phyloP scores from a whole-genome alignment of 2,329 filamentous ascomycete genomes.

The Fusarium annulatum region DNA sequence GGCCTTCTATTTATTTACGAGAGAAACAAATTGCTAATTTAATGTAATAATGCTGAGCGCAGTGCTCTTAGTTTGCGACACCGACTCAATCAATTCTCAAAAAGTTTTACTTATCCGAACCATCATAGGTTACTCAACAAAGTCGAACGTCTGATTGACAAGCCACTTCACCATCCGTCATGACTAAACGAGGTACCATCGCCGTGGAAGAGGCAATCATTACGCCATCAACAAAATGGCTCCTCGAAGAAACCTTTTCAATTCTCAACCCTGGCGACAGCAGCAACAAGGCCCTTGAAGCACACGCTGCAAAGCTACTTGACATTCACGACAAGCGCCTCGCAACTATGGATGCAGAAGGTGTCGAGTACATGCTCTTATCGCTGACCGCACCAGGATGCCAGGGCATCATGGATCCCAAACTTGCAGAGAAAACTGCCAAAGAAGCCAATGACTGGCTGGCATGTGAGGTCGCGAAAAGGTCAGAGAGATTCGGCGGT shows the following conservation, averaged over 20 bases:
- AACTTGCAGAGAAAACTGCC: background rate
- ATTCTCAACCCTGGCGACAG: background rate
- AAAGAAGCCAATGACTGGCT: constrained; percentile 11
- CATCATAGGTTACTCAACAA: too few species aligned
- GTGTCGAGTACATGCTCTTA: constrained; percentile 24
- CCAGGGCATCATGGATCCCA: background rate
- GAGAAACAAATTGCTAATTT: background rate
- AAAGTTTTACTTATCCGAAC: too few species aligned
- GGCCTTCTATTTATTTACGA: background rate
- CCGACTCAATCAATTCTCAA: too few species aligned
- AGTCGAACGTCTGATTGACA: too few species aligned
- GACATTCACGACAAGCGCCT: constrained; percentile 22
- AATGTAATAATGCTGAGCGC: too few species aligned
- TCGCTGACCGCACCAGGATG: constrained; percentile 19
- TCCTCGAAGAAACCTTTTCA: background rate
- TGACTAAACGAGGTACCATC: background rate
- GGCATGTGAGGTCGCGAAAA: background rate
- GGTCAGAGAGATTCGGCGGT: background rate
- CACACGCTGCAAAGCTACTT: background rate
- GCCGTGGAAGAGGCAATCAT: background rate
- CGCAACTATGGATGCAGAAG: constrained; percentile 1
- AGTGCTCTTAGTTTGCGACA: too few species aligned
- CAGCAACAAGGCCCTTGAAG: background rate
- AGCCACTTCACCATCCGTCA: too few species aligned
- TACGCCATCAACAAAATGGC: rapidly evolving